Evolutionary conservation across 495 filamentous ascomycete genomes (phyloP).

Genomic region (Aspergillus mulundensis): DNA sequence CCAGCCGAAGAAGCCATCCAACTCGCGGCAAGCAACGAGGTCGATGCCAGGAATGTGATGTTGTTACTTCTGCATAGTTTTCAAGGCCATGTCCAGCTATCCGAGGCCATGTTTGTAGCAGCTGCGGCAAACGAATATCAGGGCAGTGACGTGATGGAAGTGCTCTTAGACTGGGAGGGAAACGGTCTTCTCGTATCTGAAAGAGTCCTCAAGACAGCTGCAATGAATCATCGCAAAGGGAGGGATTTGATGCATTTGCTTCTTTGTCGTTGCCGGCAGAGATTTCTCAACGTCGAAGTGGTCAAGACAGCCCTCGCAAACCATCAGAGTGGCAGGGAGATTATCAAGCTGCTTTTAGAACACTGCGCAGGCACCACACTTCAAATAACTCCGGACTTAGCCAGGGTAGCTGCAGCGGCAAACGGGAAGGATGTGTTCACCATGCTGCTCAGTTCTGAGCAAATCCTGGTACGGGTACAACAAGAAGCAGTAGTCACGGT

Average conservation of each 20-base stretch:
- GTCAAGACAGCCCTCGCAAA: not conserved
- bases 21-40: not conserved
- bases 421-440: not conserved
- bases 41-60: not conserved
- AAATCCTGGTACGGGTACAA: not conserved
- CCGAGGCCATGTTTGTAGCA: not conserved
- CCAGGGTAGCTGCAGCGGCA: not conserved
- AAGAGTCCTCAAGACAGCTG: not conserved
- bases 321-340: not conserved
- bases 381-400: not conserved
- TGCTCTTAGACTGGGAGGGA: not conserved
- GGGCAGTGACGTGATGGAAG: not conserved
- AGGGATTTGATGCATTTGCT: no score
- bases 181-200: not conserved
- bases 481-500: not conserved
- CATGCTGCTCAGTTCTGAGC: not conserved
- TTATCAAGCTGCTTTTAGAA: not conserved
- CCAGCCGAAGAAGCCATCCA: not conserved
- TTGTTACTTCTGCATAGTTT: not conserved
- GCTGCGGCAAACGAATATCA: not conserved
- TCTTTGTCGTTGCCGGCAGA: no score
- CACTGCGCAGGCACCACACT: not conserved
- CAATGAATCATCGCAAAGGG: no score
- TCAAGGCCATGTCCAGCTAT: not conserved
- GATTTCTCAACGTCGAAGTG: no score